A percentile compares a stretch with the other conserved stretches of the same genome.
These are phyloP conservation scores for Verticillium klebahnii DNA, from an alignment of 2,329 filamentous ascomycete species.

Conservation along the genomic window DNA sequence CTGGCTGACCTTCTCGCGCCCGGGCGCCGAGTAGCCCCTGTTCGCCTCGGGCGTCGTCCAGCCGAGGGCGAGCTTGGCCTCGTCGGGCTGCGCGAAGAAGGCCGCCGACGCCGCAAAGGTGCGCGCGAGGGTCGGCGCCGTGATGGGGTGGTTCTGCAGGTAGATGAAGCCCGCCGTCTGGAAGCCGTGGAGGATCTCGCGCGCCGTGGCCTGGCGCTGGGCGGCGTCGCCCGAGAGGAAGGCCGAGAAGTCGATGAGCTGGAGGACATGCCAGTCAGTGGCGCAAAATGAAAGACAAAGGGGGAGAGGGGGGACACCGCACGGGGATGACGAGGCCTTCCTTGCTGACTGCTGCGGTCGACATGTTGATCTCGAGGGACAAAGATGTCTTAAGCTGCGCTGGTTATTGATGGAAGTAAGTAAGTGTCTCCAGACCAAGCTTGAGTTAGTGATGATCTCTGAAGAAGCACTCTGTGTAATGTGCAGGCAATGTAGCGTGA, in stretches of 20 bases:
- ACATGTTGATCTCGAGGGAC: slow-evolving; percentile 20
- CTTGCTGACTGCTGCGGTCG: slow-evolving; percentile 40
- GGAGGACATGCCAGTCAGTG: slow-evolving; percentile 8
- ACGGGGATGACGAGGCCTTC: slow-evolving; percentile 53
- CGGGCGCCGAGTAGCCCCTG: slow-evolving; percentile 66
- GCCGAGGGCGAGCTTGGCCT: slow-evolving; percentile 59
- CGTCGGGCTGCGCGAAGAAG: slow-evolving; percentile 63
- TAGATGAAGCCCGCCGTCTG: slow-evolving; percentile 87
- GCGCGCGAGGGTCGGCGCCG: slow-evolving; percentile 49
- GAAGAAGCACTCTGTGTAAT: neutral
- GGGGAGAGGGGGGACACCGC: slow-evolving; percentile 20
- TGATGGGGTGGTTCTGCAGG: slow-evolving; percentile 73
- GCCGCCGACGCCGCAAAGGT: slow-evolving; percentile 64
- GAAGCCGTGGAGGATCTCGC: slow-evolving; percentile 73
- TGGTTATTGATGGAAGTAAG: neutral
- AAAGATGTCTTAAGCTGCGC: neutral
- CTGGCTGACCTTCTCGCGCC: slow-evolving; percentile 66
- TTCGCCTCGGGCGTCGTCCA: slow-evolving; percentile 73
- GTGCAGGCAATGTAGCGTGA: neutral
- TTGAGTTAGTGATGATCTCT: neutral
- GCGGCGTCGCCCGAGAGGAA: slow-evolving; percentile 61
- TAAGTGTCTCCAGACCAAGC: neutral
- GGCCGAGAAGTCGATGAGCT: slow-evolving; percentile 75
- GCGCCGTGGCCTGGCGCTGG: slow-evolving; percentile 61
- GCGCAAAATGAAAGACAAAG: slow-evolving; percentile 8